Conservation (phyloP, 306 rosid species). For the Heteromeles arbutifolia region DNA sequence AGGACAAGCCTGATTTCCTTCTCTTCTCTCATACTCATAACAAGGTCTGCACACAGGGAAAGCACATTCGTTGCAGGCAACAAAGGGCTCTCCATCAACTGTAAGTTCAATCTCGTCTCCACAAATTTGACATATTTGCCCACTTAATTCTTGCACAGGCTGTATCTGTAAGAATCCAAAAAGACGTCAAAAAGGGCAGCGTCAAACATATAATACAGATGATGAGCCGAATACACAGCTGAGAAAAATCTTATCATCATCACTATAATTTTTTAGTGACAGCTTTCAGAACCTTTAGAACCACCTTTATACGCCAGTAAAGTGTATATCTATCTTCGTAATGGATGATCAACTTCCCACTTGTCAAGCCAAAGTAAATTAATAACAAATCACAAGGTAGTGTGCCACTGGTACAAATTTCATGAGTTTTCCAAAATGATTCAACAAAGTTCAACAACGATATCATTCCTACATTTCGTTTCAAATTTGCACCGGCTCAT, state of each 20-base stretch:
- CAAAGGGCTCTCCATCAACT: slow-evolving; percentile 79
- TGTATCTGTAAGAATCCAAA: slow-evolving; percentile 41
- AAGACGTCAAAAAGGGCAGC: slow-evolving; percentile 1
- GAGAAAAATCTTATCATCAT: too few species aligned
- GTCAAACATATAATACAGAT: neutral
- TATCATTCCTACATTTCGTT: neutral
- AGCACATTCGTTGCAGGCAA: slow-evolving; percentile 95
- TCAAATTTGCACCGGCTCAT: neutral
- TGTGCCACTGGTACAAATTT: neutral
- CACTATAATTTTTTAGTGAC: neutral
- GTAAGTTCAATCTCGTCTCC: slow-evolving; percentile 76
- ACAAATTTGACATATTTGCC: slow-evolving; percentile 81
- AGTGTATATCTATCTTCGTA: neutral
- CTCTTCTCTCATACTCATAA: slow-evolving; percentile 77
- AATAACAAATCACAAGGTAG: neutral
- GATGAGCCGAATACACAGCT: neutral
- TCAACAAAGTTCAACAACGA: neutral
- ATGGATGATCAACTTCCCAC: neutral
- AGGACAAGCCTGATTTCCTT: slow-evolving; percentile 88
- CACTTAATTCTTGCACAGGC: slow-evolving; percentile 75
- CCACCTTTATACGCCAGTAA: neutral
- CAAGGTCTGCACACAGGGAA: slow-evolving; percentile 88
- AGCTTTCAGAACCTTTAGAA: neutral
- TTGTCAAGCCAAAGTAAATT: neutral
- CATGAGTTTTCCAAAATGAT: neutral